Conservation (phyloP, 305 asterid genomes). For the Fraxinus albicans region DNA sequence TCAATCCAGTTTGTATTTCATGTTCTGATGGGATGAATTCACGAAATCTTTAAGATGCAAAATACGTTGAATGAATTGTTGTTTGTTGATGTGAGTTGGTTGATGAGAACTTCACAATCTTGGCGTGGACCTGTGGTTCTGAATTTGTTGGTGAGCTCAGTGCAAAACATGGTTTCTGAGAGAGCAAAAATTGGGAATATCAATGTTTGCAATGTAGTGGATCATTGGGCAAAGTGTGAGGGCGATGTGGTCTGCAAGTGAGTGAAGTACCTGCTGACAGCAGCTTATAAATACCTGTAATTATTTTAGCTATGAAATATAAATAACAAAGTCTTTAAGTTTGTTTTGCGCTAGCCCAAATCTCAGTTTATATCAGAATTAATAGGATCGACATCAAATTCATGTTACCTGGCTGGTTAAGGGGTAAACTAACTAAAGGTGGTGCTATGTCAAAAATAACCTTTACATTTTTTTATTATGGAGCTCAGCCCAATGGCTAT, state of each 20-base stretch:
- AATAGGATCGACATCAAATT: background rate
- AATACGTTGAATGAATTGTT: conserved; percentile 15
- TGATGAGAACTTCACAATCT: conserved; percentile 10
- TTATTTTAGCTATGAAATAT: background rate
- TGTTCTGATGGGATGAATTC: conserved; percentile 11
- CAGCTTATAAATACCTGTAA: background rate
- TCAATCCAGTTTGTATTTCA: background rate
- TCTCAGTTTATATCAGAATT: background rate
- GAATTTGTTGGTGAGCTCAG: background rate
- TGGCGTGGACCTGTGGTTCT: background rate
- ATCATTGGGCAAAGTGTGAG: background rate
- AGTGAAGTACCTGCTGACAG: background rate
- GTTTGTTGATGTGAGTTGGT: conserved; percentile 12
- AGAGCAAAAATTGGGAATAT: conserved; percentile 10
- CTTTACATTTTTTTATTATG: background rate
- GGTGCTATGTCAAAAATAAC: background rate
- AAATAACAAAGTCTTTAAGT: background rate
- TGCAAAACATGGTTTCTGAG: background rate
- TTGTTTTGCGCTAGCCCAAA: background rate
- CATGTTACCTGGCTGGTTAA: background rate
- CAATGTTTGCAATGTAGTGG: conserved; percentile 1
- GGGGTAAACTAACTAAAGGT: background rate
- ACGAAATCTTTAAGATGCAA: conserved; percentile 11
- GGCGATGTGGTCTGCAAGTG: conserved; percentile 5
- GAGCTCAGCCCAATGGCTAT: background rate